phyloP scores from a whole-genome alignment of 2,329 filamentous ascomycete species.

The Penicillium sp. region DNA sequence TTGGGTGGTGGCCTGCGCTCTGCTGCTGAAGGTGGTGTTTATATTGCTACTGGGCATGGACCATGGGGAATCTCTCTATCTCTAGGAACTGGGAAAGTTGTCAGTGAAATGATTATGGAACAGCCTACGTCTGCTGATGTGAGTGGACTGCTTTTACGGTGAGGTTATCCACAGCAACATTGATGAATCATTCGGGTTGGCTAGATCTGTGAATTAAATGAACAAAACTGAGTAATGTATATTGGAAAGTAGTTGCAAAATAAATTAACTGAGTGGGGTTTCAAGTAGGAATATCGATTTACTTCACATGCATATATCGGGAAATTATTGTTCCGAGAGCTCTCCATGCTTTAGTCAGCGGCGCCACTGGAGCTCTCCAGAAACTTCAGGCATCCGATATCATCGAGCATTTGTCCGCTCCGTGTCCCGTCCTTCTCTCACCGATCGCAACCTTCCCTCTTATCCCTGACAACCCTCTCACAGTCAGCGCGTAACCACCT shows the following conservation, averaged over 20 bases:
- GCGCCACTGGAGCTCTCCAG: slow-evolving; percentile 33
- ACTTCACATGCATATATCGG: slow-evolving; percentile 2
- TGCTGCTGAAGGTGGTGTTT: slow-evolving; percentile 58
- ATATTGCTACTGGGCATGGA: slow-evolving; percentile 70
- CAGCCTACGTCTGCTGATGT: slow-evolving; percentile 61
- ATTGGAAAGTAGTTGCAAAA: background rate
- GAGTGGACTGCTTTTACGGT: slow-evolving; percentile 39
- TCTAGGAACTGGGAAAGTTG: slow-evolving; percentile 68
- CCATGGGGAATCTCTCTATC: slow-evolving; percentile 70
- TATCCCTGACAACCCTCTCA: background rate
- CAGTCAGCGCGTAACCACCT: background rate
- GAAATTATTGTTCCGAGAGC: slow-evolving; percentile 15
- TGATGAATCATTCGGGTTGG: no score
- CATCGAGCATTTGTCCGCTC: slow-evolving; percentile 16
- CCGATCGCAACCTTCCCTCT: background rate
- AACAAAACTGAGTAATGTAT: background rate
- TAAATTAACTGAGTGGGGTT: background rate
- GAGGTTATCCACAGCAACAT: background rate
- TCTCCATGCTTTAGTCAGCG: slow-evolving; percentile 28
- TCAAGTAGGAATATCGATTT: background rate
- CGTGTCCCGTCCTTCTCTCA: background rate
- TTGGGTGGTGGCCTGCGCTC: slow-evolving; percentile 56
- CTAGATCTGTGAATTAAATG: no score
- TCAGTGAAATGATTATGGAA: slow-evolving; percentile 70
- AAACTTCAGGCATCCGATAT: slow-evolving; percentile 33